phyloP scores from a whole-genome alignment of 768 basidiomycete genomes.

The Macrolepiota albuminosa region DNA sequence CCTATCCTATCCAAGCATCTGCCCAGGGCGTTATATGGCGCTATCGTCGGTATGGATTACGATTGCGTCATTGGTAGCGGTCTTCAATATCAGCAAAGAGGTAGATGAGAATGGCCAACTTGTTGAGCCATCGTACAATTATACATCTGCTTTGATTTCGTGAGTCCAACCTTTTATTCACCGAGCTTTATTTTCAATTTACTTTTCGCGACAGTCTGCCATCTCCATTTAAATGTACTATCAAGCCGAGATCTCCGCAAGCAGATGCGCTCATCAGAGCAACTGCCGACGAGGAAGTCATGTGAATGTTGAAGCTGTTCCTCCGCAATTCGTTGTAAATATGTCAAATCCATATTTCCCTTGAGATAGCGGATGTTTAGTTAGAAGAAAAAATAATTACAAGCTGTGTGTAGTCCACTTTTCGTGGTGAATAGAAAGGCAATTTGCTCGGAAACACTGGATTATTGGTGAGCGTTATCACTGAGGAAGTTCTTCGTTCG shows the following conservation, averaged over 20 bases:
- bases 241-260: constrained; percentile 9
- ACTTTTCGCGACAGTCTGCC: constrained; percentile 1
- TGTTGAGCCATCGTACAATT: constrained; percentile 12
- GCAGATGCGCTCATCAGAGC: constrained; percentile 1
- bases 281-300: not conserved
- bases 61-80: constrained; percentile 24
- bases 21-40: constrained; percentile 33
- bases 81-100: constrained; percentile 23
- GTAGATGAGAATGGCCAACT: constrained; percentile 15
- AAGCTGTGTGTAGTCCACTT: too few species aligned
- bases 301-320: not conserved
- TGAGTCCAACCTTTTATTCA: not conserved
- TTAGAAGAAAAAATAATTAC: not conserved
- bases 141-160: not conserved
- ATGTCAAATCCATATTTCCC: not conserved
- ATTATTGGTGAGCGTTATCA: too few species aligned
- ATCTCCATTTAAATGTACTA: constrained; percentile 8
- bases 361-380: not conserved
- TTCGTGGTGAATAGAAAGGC: not conserved
- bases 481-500: too few species aligned
- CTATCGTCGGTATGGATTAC: constrained; percentile 27
- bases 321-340: not conserved
- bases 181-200: not conserved
- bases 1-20: constrained; percentile 17
- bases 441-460: too few species aligned